phyloP scores from a whole-genome alignment of 2,329 filamentous ascomycete species.

The Xylaria sp. region DNA sequence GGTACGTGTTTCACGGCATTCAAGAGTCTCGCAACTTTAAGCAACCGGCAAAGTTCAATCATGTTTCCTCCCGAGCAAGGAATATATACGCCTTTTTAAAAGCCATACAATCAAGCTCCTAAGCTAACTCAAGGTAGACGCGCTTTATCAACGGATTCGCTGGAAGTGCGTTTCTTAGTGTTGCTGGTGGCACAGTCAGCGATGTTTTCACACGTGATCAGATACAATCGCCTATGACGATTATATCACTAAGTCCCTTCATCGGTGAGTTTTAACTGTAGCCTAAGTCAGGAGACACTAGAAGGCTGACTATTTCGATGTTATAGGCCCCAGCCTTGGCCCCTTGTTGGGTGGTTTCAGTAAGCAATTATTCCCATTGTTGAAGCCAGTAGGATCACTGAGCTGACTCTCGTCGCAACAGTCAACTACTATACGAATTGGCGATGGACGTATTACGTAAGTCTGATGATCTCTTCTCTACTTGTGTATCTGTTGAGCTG shows the following conservation, averaged over 20 bases:
- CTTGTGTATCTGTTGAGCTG: slow-evolving; percentile 9
- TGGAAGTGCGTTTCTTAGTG: slow-evolving; percentile 74
- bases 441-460: slow-evolving; percentile 82
- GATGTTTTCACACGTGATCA: slow-evolving; percentile 77
- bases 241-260: slow-evolving; percentile 76
- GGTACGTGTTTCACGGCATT: slow-evolving; percentile 35
- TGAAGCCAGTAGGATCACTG: neutral
- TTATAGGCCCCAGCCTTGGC: slow-evolving; percentile 63
- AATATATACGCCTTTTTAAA: neutral
- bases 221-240: slow-evolving; percentile 83
- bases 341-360: slow-evolving; percentile 78
- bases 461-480: slow-evolving; percentile 11
- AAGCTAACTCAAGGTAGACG: slow-evolving; percentile 47
- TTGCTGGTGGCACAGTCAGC: slow-evolving; percentile 86
- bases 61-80: neutral
- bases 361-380: slow-evolving; percentile 13
- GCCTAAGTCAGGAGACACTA: neutral
- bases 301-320: slow-evolving; percentile 20
- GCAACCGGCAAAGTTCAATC: neutral
- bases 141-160: slow-evolving; percentile 82
- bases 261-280: slow-evolving; percentile 50
- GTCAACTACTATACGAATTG: slow-evolving; percentile 78
- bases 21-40: neutral
- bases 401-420: slow-evolving; percentile 12
- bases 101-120: slow-evolving; percentile 7